Evolutionary conservation across 2,329 filamentous ascomycete species (phyloP).

Genomic region (Exserohilum turcica): DNA sequence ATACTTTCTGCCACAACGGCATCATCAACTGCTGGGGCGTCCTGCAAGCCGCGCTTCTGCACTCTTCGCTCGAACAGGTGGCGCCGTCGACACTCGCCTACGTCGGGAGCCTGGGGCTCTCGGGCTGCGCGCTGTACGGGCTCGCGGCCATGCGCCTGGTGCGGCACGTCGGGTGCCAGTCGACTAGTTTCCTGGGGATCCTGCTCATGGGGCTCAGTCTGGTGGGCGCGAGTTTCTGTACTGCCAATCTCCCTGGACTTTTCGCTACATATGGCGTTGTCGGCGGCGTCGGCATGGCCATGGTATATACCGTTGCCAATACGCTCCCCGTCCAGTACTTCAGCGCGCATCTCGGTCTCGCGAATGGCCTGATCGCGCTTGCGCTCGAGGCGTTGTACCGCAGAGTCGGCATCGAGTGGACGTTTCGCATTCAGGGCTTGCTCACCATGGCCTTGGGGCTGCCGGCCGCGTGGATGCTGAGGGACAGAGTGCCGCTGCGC

Average conservation of each 20-base stretch:
- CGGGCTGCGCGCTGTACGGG: slow-evolving; percentile 58
- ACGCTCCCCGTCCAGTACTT: slow-evolving; percentile 37
- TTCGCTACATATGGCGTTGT: slow-evolving; percentile 58
- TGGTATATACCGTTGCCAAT: slow-evolving; percentile 33
- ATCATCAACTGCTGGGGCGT: slow-evolving; percentile 66
- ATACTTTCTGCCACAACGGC: slow-evolving; percentile 60
- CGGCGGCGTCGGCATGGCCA: slow-evolving; percentile 50
- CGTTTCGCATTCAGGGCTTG: slow-evolving; percentile 37
- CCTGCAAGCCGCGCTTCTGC: slow-evolving; percentile 62
- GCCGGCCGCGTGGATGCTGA: slow-evolving; percentile 33
- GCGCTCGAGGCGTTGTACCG: slow-evolving; percentile 33
- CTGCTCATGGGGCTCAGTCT: slow-evolving; percentile 57
- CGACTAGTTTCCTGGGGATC: slow-evolving; percentile 57
- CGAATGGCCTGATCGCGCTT: slow-evolving; percentile 37
- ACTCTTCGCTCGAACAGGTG: slow-evolving; percentile 50
- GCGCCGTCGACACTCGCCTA: slow-evolving; percentile 62
- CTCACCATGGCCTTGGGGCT: slow-evolving; percentile 32
- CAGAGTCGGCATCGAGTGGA: slow-evolving; percentile 38
- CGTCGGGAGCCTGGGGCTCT: slow-evolving; percentile 60
- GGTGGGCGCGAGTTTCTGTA: slow-evolving; percentile 56
- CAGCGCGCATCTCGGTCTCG: slow-evolving; percentile 34
- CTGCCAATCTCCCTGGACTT: slow-evolving; percentile 53
- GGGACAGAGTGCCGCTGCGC: slow-evolving; percentile 29
- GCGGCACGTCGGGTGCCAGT: slow-evolving; percentile 55
- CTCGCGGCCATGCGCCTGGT: slow-evolving; percentile 60